Evolutionary conservation across 805 yeast species (phyloP), one percentile per base, ranked within the genome.

Genomic region (Candida oleophila): DNA sequence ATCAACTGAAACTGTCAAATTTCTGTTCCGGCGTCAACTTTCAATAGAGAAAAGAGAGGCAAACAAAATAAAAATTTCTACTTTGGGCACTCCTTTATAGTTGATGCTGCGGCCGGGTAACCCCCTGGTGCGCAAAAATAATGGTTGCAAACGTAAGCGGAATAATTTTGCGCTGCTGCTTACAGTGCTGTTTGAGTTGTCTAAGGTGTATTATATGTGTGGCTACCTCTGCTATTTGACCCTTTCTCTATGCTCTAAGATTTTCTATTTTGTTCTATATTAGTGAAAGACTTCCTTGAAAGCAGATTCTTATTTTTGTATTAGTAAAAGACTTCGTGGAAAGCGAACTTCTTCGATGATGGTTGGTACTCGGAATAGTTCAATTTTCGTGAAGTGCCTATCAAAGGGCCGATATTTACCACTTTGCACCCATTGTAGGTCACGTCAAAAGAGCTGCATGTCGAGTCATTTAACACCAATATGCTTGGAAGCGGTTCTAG

Each of bases 381-480:
- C 35, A 84, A 48, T 42, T 51, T 75, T 47, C 74, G 70, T 15
- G 76, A 39, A 34, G 59, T 59, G 35, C 57, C 65, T 42, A 53
- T 65, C 50, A 87, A 77, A 16, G 65, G 66, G 0, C 94, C 52
- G 2, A 92, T 78, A 54, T 91, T 92, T 19, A 88, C 55, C 9
- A 87, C 85, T 62, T 80, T 81, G 59, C 96, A 88, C 3, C 92
- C 96, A 56, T 87, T 85, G 60, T 89, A 90, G 0, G 86, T 80
- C 30, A 88, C 81, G 48, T 85, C 87, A 60, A 86, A 88, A 38
- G 73, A 69, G 3, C 91, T 87, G 1, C 88, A 80, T 0, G 85
- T 73, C 1, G 87, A 65, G 61, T 94, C 98, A 21, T 80, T 73
- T n/a, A 92, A 52, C 0, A 89, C 67, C 30, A 59, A 62, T 4